Conservation (phyloP, 1,139 yeast species). For the Candida dubliniensis region DNA sequence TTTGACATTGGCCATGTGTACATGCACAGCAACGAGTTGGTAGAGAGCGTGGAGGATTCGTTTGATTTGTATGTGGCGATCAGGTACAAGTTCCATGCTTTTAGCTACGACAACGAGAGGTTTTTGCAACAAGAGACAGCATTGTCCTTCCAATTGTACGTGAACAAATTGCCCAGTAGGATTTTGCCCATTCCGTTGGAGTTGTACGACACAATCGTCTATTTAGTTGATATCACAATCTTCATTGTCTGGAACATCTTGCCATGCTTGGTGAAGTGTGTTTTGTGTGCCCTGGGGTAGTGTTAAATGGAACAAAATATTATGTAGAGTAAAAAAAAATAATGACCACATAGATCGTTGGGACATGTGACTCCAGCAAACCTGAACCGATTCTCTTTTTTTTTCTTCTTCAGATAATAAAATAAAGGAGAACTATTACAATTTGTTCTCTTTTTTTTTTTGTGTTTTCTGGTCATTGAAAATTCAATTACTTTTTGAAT, state of each 20-base stretch:
- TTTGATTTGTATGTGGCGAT: constrained; percentile 35
- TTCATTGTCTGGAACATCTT: constrained; percentile 20
- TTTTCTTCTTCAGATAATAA: not conserved
- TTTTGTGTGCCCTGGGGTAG: not conserved
- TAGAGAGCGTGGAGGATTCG: constrained; percentile 8
- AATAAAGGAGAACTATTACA: not conserved
- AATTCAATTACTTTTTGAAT: not conserved
- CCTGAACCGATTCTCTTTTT: not conserved
- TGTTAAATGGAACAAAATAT: not conserved
- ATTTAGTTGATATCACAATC: constrained; percentile 30
- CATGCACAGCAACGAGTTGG: constrained; percentile 15
- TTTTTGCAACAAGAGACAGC: constrained; percentile 15
- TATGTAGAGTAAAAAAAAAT: not conserved
- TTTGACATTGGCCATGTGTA: constrained; percentile 28
- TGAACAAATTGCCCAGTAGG: constrained; percentile 33
- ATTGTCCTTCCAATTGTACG: constrained; percentile 27
- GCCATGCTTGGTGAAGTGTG: constrained; percentile 4
- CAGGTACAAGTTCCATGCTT: constrained; percentile 26
- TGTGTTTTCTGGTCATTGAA: not conserved
- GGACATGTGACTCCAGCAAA: too few relatives aligned
- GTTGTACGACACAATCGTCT: constrained; percentile 33
- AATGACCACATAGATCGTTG: not conserved
- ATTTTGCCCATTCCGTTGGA: constrained; percentile 44
- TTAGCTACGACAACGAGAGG: constrained; percentile 20
- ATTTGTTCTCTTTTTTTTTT: not conserved